Evolutionary conservation across 495 filamentous ascomycete genomes (phyloP).

Genomic region (Glutinoglossum americanum): DNA sequence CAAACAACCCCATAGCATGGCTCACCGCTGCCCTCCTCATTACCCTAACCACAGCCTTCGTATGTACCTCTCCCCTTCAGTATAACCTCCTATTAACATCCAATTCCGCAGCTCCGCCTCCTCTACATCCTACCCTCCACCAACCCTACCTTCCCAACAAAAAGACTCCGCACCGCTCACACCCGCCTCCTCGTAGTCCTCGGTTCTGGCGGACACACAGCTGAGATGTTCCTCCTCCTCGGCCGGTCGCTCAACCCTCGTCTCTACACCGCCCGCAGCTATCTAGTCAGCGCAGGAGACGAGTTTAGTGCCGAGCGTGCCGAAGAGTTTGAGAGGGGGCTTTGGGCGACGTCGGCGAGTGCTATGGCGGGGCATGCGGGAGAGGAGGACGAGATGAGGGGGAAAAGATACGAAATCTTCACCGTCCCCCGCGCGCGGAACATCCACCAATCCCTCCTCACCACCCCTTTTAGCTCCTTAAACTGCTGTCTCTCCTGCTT

Average conservation of each 20-base stretch:
- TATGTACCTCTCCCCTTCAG: background rate
- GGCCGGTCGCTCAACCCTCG: conserved; percentile 19
- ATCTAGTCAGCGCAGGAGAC: conserved; percentile 62
- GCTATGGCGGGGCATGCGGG: conserved; percentile 6
- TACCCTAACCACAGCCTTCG: conserved; percentile 1
- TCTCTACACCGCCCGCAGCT: conserved; percentile 50
- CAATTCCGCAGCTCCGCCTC: conserved; percentile 24
- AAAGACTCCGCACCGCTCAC: conserved; percentile 15
- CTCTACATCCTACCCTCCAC: conserved; percentile 24
- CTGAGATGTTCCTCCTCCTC: conserved; percentile 78
- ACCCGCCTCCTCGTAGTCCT: conserved; percentile 64
- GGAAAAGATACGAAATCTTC: conserved; percentile 27
- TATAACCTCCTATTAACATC: background rate
- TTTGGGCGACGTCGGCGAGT: conserved; percentile 1
- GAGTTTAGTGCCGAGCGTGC: conserved; percentile 46
- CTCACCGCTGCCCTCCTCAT: conserved; percentile 5
- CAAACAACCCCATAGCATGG: background rate
- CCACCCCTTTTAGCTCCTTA: conserved; percentile 38
- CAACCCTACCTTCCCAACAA: conserved; percentile 10
- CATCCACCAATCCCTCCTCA: conserved; percentile 57
- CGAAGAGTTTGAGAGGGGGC: conserved; percentile 32
- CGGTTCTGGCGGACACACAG: conserved; percentile 83
- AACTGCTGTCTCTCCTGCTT: conserved; percentile 30
- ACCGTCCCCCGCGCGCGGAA: conserved; percentile 47
- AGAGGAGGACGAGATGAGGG: conserved; percentile 5